phyloP scores from a whole-genome alignment of 2,329 filamentous ascomycete genomes.

The Colletotrichum australisinense region DNA sequence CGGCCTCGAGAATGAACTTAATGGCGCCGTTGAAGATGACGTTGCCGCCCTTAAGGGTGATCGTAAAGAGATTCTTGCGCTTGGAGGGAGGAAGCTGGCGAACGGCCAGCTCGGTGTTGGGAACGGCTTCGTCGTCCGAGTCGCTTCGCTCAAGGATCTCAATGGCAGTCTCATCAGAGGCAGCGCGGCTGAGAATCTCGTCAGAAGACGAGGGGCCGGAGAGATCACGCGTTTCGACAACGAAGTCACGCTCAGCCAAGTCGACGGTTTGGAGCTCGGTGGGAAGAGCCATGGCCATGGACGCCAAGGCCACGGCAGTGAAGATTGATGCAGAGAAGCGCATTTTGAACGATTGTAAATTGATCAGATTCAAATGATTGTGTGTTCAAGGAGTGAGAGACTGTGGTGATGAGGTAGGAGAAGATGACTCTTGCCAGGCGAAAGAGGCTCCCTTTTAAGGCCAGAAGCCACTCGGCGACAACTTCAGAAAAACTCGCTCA shows the following conservation, averaged over 20 bases:
- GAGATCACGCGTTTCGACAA: not conserved
- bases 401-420: not conserved
- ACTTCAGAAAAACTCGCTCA: not conserved
- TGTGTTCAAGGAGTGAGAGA: not conserved
- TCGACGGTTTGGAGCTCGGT: not conserved
- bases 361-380: not conserved
- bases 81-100: not conserved
- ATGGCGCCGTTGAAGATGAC: not conserved
- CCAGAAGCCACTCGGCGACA: not conserved
- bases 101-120: not conserved
- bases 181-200: not conserved
- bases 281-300: not conserved
- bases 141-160: not conserved
- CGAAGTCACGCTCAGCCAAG: not conserved
- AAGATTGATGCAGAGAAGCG: not conserved
- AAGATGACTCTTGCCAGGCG: not conserved
- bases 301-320: not conserved
- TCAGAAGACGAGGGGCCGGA: not conserved
- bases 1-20: not conserved
- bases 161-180: not conserved
- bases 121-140: not conserved
- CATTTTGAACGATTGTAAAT: not conserved
- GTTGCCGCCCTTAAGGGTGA: not conserved
- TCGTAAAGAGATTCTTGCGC: not conserved
- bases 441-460: not conserved